Evolutionary conservation across 768 basidiomycete genomes (phyloP), one percentile per base, ranked within the genome.

Genomic region (Jaapia argillacea): DNA sequence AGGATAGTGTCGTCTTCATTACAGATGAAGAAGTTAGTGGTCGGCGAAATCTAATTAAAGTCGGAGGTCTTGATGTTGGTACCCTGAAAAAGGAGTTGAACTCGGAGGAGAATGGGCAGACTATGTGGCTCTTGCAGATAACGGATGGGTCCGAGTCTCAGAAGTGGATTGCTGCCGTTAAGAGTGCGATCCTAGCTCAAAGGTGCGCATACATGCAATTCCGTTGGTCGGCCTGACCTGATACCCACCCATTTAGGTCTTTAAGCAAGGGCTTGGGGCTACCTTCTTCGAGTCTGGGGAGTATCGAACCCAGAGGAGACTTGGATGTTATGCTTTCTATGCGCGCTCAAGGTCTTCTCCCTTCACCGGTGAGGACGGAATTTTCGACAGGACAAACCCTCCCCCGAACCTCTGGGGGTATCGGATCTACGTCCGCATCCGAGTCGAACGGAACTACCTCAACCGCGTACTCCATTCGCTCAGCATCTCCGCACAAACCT

Each of bases 301-400:
- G 64, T 13, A 63, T 71, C 22, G 85, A 85, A 47, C 84, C 83
- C 18, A 70, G 78, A 37, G 85, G 85, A 4, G 85, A 88, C 54
- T 75, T 88, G 66, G 85, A 88, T 55, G 85, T 87, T 38, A 83
- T 86, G 75, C 68, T 88, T 26, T 81, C 82, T 24, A 85, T 88
- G 69, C 79, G 79, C 39, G 68, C 76, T 24, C 82, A 85, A 51
- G 77, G 74, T n/a, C 60, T 78, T 42, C 64, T 69, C 49, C 64
- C 66, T 23, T 66, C 66, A 22, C 58, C 60, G 2, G 31, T 50
- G 7, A 37, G 49, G 6, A 12, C 40, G 18, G 23, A 42, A 23
- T 23, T 14, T 26, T 25, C 23, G 39, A 26, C 42, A 58, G 33
- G 43, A n/a, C n/a, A n/a, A n/a, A n/a, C n/a, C n/a, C n/a, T n/a